These are phyloP conservation scores for Lactarius hatsudake DNA, from an alignment of 768 basidiomycete genomes.

Conservation along the genomic window DNA sequence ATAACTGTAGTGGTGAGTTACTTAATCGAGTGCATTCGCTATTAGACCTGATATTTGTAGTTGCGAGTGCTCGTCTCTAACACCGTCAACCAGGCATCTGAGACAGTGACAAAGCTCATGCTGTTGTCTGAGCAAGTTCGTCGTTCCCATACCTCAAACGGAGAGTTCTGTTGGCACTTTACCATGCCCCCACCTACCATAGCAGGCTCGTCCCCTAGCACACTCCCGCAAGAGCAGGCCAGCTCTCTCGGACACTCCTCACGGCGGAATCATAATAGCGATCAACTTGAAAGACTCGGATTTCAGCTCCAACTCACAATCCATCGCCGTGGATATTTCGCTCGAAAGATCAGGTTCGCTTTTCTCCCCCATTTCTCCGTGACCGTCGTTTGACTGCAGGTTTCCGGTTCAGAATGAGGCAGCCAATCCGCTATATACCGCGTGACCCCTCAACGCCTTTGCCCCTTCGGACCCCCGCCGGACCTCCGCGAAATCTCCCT, in stretches of 20 bases:
- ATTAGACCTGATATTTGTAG: not conserved
- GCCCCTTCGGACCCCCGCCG: not conserved
- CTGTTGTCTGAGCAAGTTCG: slow-evolving; percentile 6
- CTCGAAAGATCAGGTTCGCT: slow-evolving; percentile 13
- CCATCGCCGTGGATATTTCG: slow-evolving; percentile 6
- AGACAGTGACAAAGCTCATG: slow-evolving; percentile 4
- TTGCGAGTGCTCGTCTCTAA: slow-evolving; percentile 5
- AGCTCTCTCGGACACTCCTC: not conserved
- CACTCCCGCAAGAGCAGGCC: not conserved
- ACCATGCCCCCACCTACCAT: not conserved
- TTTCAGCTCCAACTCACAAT: slow-evolving; percentile 16
- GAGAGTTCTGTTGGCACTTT: slow-evolving; percentile 18
- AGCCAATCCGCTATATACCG: not conserved
- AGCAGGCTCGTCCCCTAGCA: not conserved
- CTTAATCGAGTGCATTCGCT: too few species aligned
- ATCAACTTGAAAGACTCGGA: not conserved
- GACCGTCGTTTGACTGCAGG: not conserved
- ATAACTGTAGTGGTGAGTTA: slow-evolving; percentile 19
- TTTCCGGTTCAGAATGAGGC: not conserved
- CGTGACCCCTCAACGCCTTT: not conserved
- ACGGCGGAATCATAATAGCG: not conserved
- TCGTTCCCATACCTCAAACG: not conserved
- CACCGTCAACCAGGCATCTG: not conserved
- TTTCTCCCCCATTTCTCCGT: not conserved
- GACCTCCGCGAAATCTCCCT: not conserved